Conservation (phyloP, 1,284 basidiomycete species). For the Pterula multifida region DNA sequence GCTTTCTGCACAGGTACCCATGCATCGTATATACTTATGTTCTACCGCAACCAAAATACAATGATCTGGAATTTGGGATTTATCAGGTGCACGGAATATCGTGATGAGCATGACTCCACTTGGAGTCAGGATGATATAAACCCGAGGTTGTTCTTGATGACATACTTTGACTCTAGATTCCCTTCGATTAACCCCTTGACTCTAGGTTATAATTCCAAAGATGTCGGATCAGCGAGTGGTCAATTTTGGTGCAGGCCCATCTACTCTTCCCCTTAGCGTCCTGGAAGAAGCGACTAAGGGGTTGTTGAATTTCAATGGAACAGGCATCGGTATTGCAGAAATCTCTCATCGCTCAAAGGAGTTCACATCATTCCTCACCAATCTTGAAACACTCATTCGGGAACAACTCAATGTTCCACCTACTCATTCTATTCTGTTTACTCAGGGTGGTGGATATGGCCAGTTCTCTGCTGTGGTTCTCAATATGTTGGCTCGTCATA, state of each 20-base stretch:
- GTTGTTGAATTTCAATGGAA: slow-evolving; percentile 77
- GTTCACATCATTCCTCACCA: slow-evolving; percentile 62
- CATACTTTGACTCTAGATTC: background rate
- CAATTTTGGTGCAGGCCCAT: slow-evolving; percentile 91
- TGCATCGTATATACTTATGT: background rate
- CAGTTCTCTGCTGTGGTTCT: slow-evolving; percentile 87
- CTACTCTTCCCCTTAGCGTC: slow-evolving; percentile 73
- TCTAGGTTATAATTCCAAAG: background rate
- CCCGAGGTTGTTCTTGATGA: no score
- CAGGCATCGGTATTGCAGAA: slow-evolving; percentile 90
- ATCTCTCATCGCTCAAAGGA: slow-evolving; percentile 88
- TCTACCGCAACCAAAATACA: no score
- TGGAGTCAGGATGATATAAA: no score
- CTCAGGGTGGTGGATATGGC: slow-evolving; percentile 82
- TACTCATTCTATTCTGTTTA: slow-evolving; percentile 81
- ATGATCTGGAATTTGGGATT: no score
- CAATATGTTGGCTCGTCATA: slow-evolving; percentile 78
- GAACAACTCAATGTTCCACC: slow-evolving; percentile 69
- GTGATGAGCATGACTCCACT: no score
- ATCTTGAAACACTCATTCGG: slow-evolving; percentile 61
- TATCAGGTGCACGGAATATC: no score
- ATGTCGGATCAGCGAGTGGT: slow-evolving; percentile 31
- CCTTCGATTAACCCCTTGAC: no score
- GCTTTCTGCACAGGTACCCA: background rate
- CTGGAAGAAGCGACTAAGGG: slow-evolving; percentile 70